Evolutionary conservation across 2,329 filamentous ascomycete genomes (phyloP), one percentile per base, ranked within the genome.

Genomic region (Myotisia sp.): DNA sequence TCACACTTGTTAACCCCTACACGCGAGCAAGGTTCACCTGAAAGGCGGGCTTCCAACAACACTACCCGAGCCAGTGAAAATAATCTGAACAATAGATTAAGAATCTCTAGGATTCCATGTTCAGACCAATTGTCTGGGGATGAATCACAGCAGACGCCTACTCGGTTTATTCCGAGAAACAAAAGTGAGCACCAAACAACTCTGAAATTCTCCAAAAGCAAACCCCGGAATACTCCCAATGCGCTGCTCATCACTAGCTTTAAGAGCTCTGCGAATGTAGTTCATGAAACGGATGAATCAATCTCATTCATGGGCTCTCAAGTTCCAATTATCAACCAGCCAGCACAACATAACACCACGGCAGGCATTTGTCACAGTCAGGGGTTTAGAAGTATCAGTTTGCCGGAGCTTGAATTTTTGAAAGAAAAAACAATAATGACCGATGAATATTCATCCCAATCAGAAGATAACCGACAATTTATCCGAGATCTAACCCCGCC

Each of bases 1-100:
- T 37, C 35, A n/a, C 36, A 43, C 10, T 36, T 49, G 8, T 34
- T 43, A 16, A 47, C 44, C 8, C 46, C 43, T 10, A 30, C 20
- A 10, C 35, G 36, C 24, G 33, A 33, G 17, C 2, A 6, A 7
- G 18, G 14, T n/a, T 16, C 3, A n/a, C 5, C 29, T 17, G 16
- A 2, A 5, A 22, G 19, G n/a, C 9, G 3, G 9, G 6, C 24
- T 23, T n/a, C 20, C 8, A n/a, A 3, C 8, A 12, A 12, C 12
- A 32, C 20, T 24, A 12, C 29, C 17, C 14, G 20, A 12, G 6
- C 14, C 20, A 32, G 12, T 8, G 6, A 3, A 4, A 32, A 14
- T 22, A 24, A 13, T 21, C 12, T 24, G 12, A 18, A 7, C n/a
- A 5, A 2, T 14, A 17, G 4, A 4, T 8, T 14, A 32, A 23